A percentile compares a stretch with the other conserved stretches of the same genome.
These are phyloP conservation scores for Moricandia arvensis DNA, from an alignment of 345 rosid genomes.

Conservation along the genomic window DNA sequence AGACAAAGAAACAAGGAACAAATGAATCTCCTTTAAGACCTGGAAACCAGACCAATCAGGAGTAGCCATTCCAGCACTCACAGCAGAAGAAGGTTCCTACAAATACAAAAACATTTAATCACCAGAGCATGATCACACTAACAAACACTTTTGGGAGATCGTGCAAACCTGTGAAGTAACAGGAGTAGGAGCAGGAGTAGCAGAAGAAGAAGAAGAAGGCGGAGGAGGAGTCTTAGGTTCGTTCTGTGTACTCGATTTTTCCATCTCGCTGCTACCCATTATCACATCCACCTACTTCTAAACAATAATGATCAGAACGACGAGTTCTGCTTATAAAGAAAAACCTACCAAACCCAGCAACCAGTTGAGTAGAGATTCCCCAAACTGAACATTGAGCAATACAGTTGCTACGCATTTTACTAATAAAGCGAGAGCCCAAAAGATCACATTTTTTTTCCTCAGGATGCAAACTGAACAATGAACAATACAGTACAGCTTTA, in stretches of 20 bases:
- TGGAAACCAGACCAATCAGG: constrained; percentile 53
- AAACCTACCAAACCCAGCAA: background rate
- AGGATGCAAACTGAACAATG: too few species aligned
- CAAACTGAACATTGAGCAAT: too few species aligned
- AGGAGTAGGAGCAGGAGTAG: constrained; percentile 8
- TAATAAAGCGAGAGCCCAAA: too few species aligned
- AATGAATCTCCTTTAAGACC: constrained; percentile 45
- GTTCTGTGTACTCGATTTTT: constrained; percentile 65
- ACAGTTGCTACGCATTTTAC: too few species aligned
- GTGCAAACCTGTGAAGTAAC: constrained; percentile 55
- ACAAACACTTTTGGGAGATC: background rate
- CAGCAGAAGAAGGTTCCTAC: constrained; percentile 63
- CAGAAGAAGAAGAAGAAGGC: constrained; percentile 39
- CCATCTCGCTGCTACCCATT: constrained; percentile 76
- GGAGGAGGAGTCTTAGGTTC: constrained; percentile 49
- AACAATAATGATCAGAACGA: constrained; percentile 24
- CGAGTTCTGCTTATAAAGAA: too few species aligned
- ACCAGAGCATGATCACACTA: constrained; percentile 6
- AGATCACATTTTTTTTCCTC: too few species aligned
- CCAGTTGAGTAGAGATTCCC: too few species aligned
- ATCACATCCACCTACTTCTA: constrained; percentile 25
- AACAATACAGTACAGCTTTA: too few species aligned
- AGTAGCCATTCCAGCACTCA: constrained; percentile 50
- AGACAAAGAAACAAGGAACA: constrained; percentile 3
- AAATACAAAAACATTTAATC: constrained; percentile 17